Evolutionary conservation across 83 land plant species (phyloP), one percentile per base, ranked within the genome.

Genomic region (Diphasiastrum complanatum): DNA sequence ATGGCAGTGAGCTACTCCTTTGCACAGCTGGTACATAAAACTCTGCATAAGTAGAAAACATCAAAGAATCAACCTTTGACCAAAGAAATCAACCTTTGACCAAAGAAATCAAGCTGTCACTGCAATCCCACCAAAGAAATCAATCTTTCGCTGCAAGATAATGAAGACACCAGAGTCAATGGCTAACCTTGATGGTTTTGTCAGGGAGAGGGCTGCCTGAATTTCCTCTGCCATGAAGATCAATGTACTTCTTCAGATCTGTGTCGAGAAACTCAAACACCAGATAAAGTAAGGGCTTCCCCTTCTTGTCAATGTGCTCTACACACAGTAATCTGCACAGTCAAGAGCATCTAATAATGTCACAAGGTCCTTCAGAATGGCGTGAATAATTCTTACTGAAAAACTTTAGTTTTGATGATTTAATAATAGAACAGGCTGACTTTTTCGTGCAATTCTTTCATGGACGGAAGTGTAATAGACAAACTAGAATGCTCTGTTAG

Each of bases 191-290:
- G 5, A 88, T 71, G 23, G 76, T 56, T 5, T 70, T 33, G 2
- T 75, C 75, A 0, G 83, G 81, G 3, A 92, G 65, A 0, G 87
- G 85, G 60, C 78, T 48, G 23, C 77, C 83, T 41, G 78, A 76
- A 37, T 81, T 76, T 0, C 84, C 87, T 10, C 77, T 77, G 4
- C 83, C 74, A 43, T 80, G 54, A 1, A 77, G 26, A 47, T 92
- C 98, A 26, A 92, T 85, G 65, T 79, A 92, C 64, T 92, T 92
- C 85, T 83, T 92, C 25, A 87, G 78, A 69, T 92, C 98, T n/a
- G 95, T 81, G 61, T 92, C 98, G 38, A 92, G 81, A 53, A 79
- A 92, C 74, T 92, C 96, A 45, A 92, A 92, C 1, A 92, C 91
- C 47, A 92, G 46, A 69, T 88, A 92, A 2, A 92, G 76, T 30